A percentile compares a stretch with the other conserved stretches of the same genome.
These are phyloP conservation scores for Pythium sp. DNA, from an alignment of 352 stramenopile species.

Conservation along the genomic window DNA sequence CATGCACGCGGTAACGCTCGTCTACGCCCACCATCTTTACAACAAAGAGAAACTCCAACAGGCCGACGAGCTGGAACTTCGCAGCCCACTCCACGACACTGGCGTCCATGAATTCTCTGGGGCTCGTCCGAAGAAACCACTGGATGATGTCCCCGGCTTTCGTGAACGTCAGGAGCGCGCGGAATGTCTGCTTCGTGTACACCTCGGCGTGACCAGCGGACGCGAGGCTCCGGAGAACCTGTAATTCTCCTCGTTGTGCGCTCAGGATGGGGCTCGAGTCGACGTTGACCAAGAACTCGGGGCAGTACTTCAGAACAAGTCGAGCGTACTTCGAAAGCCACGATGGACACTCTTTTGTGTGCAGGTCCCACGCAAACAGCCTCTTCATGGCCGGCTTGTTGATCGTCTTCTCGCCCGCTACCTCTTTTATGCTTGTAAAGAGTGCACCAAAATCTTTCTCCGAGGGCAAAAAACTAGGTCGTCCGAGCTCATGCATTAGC, in stretches of 20 bases:
- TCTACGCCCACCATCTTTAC: conserved; percentile 19
- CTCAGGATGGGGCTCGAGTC: conserved; percentile 33
- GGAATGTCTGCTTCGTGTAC: conserved; percentile 32
- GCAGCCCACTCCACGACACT: conserved; percentile 32
- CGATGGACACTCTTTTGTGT: conserved; percentile 24
- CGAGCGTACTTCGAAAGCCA: conserved; percentile 28
- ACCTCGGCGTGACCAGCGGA: conserved; percentile 27
- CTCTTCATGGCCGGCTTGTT: conserved; percentile 6
- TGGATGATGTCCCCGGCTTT: conserved; percentile 29
- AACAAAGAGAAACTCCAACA: conserved; percentile 31
- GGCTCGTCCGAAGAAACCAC: conserved; percentile 31
- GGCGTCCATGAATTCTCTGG: conserved; percentile 19
- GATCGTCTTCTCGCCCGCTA: neutral
- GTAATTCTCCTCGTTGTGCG: conserved; percentile 30
- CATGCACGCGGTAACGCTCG: conserved; percentile 25
- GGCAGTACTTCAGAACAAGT: conserved; percentile 23
- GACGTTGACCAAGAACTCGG: conserved; percentile 19
- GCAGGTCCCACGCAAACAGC: conserved; percentile 31
- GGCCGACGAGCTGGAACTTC: conserved; percentile 28
- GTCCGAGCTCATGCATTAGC: conserved; percentile 16
- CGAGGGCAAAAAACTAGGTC: conserved; percentile 14
- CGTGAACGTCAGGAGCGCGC: conserved; percentile 30
- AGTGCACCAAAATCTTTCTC: conserved; percentile 8
- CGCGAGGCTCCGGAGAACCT: conserved; percentile 25
- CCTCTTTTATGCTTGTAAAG: conserved; percentile 16